Evolutionary conservation across 352 stramenopile genomes (phyloP), one percentile per base, ranked within the genome.

Genomic region (Phytophthora melonis): DNA sequence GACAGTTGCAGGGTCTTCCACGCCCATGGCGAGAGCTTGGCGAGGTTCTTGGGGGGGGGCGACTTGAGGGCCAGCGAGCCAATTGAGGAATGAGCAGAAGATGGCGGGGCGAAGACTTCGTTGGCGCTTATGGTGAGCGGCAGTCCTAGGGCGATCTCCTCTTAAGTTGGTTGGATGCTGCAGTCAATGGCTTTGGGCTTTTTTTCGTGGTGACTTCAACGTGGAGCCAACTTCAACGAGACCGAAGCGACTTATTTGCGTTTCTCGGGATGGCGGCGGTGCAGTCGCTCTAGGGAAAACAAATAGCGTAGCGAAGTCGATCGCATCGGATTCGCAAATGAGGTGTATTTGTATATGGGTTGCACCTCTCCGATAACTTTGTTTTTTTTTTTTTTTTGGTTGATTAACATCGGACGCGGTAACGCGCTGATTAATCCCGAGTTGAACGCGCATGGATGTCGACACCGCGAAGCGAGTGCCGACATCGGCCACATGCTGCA

Each of bases 171-270:
- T 54, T 27, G 19, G 9, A 14, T 54, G n/a, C 47, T 30, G 47
- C 47, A 49, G 41, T 49, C 41, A 49, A 21, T 49, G 41, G 41
- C 1, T 49, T n/a, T n/a, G 41, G 39, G 39, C 10, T 45, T 60
- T 68, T 58, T 30, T 21, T 58, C 25, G 30, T 61, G 9, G 36
- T 32, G 64, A 61, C 64, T 77, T 69, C 54, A 72, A 72, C 69
- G 9, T 68, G 58, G 3, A 16, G 6, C 53, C 27, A 70, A 75
- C 66, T 74, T 78, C 67, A 74, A 78, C 49, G n/a, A 45, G 45
- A 30, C 30, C 58, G 68, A 69, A 74, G 63, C 72, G 72, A 75
- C 58, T 72, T 79, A 79, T 25, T 79, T 79, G 72, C 72, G 72
- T 69, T 71, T 79, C 63, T 0, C 11, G 18, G 7, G 65, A 68